A percentile compares a stretch with the other conserved stretches of the same genome.
phyloP scores from a whole-genome alignment of 176 grass and related monocot species.

The Panicum miliaceum region DNA sequence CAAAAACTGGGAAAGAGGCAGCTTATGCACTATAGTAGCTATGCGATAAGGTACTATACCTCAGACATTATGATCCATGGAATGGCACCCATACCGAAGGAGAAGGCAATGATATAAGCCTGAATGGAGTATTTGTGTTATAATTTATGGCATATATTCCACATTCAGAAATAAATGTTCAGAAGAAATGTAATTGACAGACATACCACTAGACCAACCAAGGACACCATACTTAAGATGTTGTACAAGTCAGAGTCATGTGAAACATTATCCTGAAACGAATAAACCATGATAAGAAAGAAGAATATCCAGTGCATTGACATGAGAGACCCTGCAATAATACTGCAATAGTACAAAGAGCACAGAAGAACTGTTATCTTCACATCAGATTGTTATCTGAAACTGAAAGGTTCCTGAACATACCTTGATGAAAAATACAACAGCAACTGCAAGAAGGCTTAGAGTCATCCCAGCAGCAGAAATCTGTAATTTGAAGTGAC shows the following conservation, averaged over 20 bases:
- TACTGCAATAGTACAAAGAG: background rate
- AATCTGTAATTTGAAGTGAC: constrained; percentile 58
- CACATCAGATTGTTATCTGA: background rate
- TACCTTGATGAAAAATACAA: constrained; percentile 87
- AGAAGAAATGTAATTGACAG: background rate
- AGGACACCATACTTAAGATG: constrained; percentile 75
- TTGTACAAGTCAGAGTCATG: constrained; percentile 66
- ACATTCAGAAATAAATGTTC: constrained; percentile 15
- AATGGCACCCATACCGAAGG: constrained; percentile 91
- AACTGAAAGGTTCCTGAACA: constrained; percentile 9
- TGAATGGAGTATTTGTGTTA: constrained; percentile 47
- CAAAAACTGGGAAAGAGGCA: background rate
- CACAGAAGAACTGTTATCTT: background rate
- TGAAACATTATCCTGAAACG: constrained; percentile 61
- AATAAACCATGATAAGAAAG: constrained; percentile 25
- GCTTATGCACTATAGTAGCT: constrained; percentile 1
- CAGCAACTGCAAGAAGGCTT: constrained; percentile 85
- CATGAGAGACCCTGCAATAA: background rate
- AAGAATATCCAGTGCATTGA: constrained; percentile 12
- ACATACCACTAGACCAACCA: constrained; percentile 87
- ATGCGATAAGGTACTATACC: constrained; percentile 46
- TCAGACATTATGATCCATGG: constrained; percentile 99
- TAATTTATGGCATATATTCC: background rate
- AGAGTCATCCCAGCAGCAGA: constrained; percentile 74
- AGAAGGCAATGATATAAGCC: constrained; percentile 81